Conservation (phyloP, 306 rosid genomes). For the Cucurbita moschata region DNA sequence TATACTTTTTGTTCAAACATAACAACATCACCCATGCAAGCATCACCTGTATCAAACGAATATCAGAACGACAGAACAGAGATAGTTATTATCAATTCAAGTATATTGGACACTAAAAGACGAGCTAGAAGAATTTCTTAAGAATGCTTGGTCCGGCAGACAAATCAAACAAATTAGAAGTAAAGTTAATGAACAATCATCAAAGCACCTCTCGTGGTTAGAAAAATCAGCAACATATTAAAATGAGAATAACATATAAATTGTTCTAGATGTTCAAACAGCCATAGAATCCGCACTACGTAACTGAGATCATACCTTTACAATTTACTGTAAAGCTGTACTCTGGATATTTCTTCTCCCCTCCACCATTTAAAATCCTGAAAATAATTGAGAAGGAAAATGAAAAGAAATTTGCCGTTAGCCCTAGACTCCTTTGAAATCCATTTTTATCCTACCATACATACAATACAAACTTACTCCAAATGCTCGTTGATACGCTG, state of each 20-base stretch:
- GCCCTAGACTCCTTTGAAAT: neutral
- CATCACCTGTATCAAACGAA: conserved; percentile 59
- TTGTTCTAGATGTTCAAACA: neutral
- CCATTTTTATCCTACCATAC: neutral
- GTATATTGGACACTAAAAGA: too few relatives aligned
- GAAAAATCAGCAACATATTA: neutral
- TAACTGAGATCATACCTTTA: conserved; percentile 34
- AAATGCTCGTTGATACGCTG: conserved; percentile 59
- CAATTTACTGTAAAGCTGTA: conserved; percentile 62
- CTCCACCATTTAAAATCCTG: conserved; percentile 69
- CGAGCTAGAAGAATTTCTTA: too few relatives aligned
- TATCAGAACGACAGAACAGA: neutral
- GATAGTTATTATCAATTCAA: neutral
- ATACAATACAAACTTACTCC: conserved; percentile 32
- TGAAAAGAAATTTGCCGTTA: neutral
- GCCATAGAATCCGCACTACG: neutral
- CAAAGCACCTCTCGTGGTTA: too few relatives aligned
- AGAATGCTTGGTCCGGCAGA: too few relatives aligned
- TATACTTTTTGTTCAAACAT: conserved; percentile 84
- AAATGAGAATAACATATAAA: neutral
- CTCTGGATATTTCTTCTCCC: conserved; percentile 54
- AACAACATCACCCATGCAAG: conserved; percentile 81
- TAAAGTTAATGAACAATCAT: too few relatives aligned
- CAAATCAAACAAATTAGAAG: too few relatives aligned
- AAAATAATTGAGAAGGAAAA: conserved; percentile 7